Evolutionary conservation across 148 eudicot species (phyloP).

Genomic region (Hydrangea macrophylla): DNA sequence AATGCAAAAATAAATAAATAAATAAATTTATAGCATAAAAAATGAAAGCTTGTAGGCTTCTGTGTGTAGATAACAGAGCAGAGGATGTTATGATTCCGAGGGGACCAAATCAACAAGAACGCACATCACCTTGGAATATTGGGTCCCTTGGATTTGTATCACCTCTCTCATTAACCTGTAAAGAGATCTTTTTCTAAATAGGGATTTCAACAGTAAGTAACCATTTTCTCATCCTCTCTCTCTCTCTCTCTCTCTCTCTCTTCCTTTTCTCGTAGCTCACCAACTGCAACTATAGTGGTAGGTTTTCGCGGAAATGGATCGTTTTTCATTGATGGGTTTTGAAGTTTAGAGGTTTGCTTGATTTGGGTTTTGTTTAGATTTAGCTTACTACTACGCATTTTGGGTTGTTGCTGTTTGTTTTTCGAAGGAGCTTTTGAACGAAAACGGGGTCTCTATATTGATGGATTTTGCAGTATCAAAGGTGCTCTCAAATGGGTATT

Average conservation of each 20-base stretch:
- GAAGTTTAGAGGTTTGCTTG: slow-evolving; percentile 12
- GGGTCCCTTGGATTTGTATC: slow-evolving; percentile 17
- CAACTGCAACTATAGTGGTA: slow-evolving; percentile 15
- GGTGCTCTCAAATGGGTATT: slow-evolving; percentile 29
- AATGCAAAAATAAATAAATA: too few species aligned
- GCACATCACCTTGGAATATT: slow-evolving; percentile 14
- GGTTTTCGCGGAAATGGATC: slow-evolving; percentile 8
- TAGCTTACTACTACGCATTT: slow-evolving; percentile 7
- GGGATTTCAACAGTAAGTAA: not conserved
- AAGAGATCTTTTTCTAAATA: not conserved
- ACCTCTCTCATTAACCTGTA: slow-evolving; percentile 4
- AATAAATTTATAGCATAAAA: too few species aligned
- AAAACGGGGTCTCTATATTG: not conserved
- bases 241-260: too few species aligned
- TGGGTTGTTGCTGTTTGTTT: slow-evolving; percentile 17
- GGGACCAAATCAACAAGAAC: not conserved
- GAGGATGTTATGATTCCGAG: slow-evolving; percentile 12
- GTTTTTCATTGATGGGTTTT: slow-evolving; percentile 30
- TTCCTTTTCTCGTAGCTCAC: slow-evolving; percentile 6
- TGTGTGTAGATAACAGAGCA: slow-evolving; percentile 22
- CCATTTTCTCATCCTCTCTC: slow-evolving; percentile 4
- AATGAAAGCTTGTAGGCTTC: too few species aligned
- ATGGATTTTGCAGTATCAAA: slow-evolving; percentile 16
- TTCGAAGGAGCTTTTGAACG: not conserved
- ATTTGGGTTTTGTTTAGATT: slow-evolving; percentile 27